A percentile compares a stretch with the other conserved stretches of the same genome.
Evolutionary conservation across 2,329 filamentous ascomycete genomes (phyloP).

Genomic region (Pestalotiopsis sp.): DNA sequence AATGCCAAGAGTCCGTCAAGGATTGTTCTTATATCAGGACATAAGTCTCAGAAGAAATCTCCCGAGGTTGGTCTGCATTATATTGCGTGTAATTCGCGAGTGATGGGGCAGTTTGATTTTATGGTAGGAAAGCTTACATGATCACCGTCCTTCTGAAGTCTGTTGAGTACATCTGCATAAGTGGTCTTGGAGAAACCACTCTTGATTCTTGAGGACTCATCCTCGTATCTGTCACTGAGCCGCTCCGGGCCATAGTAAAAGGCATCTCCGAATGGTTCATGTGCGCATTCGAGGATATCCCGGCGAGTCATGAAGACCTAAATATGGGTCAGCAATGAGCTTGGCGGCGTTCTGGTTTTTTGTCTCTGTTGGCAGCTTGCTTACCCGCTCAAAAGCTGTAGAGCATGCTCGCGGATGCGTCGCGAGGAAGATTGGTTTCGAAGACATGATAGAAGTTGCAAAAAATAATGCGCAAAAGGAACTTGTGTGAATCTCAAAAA

Average conservation of each 20-base stretch:
- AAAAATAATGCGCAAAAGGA: not conserved
- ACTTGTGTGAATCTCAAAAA: constrained; percentile 7
- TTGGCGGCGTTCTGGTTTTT: not conserved
- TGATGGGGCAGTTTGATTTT: constrained; percentile 19
- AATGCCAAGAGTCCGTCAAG: not conserved
- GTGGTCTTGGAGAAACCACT: constrained; percentile 73
- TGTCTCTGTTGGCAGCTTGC: constrained; percentile 22
- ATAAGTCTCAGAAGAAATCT: not conserved
- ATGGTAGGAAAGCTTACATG: constrained; percentile 60
- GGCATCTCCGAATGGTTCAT: constrained; percentile 96
- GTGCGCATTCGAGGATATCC: constrained; percentile 79
- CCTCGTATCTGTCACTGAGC: constrained; percentile 76
- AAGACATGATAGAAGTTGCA: constrained; percentile 60
- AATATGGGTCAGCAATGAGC: constrained; percentile 15
- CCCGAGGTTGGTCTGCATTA: not conserved
- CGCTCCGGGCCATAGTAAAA: constrained; percentile 96
- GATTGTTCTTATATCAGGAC: not conserved
- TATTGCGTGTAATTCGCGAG: not conserved
- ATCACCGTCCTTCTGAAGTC: constrained; percentile 71
- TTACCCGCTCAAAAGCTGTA: constrained; percentile 93
- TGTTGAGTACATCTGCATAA: constrained; percentile 77
- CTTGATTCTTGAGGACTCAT: constrained; percentile 56
- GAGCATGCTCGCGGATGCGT: constrained; percentile 96
- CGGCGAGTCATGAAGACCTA: constrained; percentile 96
- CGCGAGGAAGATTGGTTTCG: constrained; percentile 85